Base-by-base conservation (phyloP, 768 basidiomycete genomes). In the Boletus rubroflammeus region DNA sequence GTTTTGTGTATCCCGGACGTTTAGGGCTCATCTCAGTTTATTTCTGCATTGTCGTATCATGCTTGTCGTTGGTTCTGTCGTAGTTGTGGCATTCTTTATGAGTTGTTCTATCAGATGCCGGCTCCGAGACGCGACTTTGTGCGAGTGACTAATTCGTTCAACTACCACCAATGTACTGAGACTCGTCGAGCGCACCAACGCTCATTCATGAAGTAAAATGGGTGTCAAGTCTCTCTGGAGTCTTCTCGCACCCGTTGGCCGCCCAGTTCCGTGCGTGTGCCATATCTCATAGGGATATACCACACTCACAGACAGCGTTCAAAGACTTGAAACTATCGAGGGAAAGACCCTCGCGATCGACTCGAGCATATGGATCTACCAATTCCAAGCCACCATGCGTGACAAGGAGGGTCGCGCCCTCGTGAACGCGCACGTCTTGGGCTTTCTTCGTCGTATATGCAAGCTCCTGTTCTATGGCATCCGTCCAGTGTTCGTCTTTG, bases 311-410 rank as follows among this genome's bases (percentile, higher is more conserved):
- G 13, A 31, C 28, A 9, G 7, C n/a, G 7, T 54, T 46, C 26
- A 25, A 64, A 96, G 94, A 72, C 77, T 98, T 51, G 96, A 99
- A 73, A 94, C 89, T 0, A 82, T 95, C 67, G 94, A 95, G 65
- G 94, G 93, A n/a, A 96, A 94, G 68, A 76, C 84, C 10, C 83
- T 99, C 75, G 97, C 97, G 3, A 98, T 99, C 52, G 97, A 99
- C 72, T 98, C 95, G 4, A 97, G 93, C 61, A 98, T 99, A 59
- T 99, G 97, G 97, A 85, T 99, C 50, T 99, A 99, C 71, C 97
- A 99, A 71, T 99, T 99, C 66, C 96, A 98, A 74, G 95, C 96
- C 21, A 98, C 97, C 9, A 98, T 98, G 95, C 84, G 97, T 23
- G 95, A 96, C 72, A 98, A 93, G 66, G 93, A 98, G 54, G 97